A percentile compares a stretch with the other conserved stretches of the same genome.
phyloP scores from a whole-genome alignment of 2,329 filamentous ascomycete genomes.

The Corinectria fuckeliana region DNA sequence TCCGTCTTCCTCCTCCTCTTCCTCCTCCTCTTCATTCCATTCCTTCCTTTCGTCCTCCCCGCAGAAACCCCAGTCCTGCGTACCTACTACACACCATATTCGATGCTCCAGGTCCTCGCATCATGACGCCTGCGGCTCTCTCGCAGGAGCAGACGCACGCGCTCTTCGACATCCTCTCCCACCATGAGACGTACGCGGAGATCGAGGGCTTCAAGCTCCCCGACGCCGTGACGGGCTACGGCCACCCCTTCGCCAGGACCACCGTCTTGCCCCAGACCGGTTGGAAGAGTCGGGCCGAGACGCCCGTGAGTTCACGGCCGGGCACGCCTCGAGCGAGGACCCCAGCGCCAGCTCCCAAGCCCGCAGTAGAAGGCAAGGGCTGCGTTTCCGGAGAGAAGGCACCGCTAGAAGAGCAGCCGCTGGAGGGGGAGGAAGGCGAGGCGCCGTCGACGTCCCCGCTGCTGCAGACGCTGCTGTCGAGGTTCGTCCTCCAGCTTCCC shows the following conservation, averaged over 20 bases:
- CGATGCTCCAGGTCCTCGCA: constrained; percentile 21
- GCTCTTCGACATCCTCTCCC: constrained; percentile 66
- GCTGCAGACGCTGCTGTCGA: constrained; percentile 71
- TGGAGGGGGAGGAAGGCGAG: constrained; percentile 37
- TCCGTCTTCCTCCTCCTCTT: background rate
- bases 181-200: constrained; percentile 68
- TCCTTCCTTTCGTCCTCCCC: background rate
- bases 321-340: constrained; percentile 39
- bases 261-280: constrained; percentile 24
- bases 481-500: constrained; percentile 69
- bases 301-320: constrained; percentile 33
- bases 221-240: constrained; percentile 69
- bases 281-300: constrained; percentile 30
- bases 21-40: background rate
- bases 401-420: constrained; percentile 19
- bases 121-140: constrained; percentile 37
- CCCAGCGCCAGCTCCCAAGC: constrained; percentile 25
- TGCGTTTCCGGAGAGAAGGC: background rate
- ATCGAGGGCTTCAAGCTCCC: constrained; percentile 75
- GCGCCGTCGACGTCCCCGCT: constrained; percentile 63
- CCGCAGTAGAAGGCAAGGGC: background rate
- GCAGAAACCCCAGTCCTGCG: background rate
- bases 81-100: background rate
- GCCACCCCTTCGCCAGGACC: constrained; percentile 66
- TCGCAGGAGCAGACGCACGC: constrained; percentile 55